Percentiles rank a stretch among this genome's conserved stretches.
Evolutionary conservation across 1,284 basidiomycete species (phyloP).

Genomic region (Melampsora occidentalis): DNA sequence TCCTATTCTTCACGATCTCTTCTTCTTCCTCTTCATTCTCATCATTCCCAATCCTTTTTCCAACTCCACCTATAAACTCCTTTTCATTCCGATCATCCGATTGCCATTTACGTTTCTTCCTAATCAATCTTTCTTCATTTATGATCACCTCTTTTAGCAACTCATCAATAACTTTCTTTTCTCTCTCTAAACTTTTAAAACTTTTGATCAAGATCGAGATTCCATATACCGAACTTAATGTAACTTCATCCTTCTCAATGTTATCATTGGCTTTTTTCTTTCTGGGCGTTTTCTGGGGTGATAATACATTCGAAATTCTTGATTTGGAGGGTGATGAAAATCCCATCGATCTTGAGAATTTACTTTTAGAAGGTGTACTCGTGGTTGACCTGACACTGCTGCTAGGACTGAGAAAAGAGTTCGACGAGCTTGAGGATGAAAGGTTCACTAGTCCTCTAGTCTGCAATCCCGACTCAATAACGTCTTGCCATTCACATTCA

Average conservation of each 20-base stretch:
- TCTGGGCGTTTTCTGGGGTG: not conserved
- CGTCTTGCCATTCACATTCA: conserved; percentile 42
- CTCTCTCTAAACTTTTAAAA: not conserved
- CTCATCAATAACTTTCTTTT: not conserved
- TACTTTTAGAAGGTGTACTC: not conserved
- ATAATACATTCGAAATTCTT: not conserved
- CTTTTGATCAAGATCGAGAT: not conserved
- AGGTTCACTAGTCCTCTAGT: conserved; percentile 26
- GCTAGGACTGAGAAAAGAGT: no score
- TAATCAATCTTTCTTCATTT: conserved; percentile 1
- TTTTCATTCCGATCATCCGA: not conserved
- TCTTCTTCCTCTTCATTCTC: conserved; percentile 3
- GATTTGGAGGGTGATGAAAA: not conserved
- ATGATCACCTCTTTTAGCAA: not conserved
- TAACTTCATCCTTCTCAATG: not conserved
- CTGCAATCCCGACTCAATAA: conserved; percentile 33
- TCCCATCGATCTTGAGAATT: not conserved
- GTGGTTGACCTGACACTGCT: not conserved
- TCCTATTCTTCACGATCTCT: not conserved
- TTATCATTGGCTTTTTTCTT: not conserved
- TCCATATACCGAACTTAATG: not conserved
- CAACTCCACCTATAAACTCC: no score
- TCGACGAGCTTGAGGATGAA: no score
- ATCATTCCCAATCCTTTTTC: not conserved
- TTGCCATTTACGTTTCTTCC: not conserved